Conservation (phyloP, 2,329 filamentous ascomycete species). For the Penicillium digitatum region DNA sequence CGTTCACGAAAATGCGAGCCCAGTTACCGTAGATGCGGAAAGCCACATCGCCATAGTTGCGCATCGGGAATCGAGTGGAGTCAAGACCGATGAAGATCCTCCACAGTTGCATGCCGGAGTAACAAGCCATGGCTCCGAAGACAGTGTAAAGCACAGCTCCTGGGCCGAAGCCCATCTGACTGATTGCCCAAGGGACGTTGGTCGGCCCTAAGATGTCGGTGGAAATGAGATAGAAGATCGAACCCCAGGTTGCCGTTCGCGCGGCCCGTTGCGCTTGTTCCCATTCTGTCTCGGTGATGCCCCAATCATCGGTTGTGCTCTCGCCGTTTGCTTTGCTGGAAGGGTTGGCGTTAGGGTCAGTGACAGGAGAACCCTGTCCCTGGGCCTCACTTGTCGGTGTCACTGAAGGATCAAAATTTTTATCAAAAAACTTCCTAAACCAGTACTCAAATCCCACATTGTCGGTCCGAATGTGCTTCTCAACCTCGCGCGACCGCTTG, state of each 20-base stretch:
- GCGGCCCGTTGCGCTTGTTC: conserved; percentile 45
- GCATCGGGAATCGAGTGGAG: conserved; percentile 46
- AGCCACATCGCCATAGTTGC: conserved; percentile 49
- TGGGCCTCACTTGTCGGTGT: not conserved
- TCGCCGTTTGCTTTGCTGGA: not conserved
- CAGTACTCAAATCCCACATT: conserved; percentile 8
- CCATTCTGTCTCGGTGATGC: conserved; percentile 40
- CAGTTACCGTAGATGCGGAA: conserved; percentile 48
- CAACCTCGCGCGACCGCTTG: conserved; percentile 32
- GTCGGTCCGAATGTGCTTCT: conserved; percentile 22
- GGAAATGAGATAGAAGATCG: conserved; percentile 50
- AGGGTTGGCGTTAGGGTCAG: not conserved
- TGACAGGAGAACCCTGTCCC: not conserved
- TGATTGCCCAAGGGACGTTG: conserved; percentile 31
- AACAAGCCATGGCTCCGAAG: conserved; percentile 42
- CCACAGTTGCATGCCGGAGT: conserved; percentile 46
- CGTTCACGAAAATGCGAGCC: conserved; percentile 48
- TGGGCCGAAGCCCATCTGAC: conserved; percentile 43
- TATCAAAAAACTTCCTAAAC: not conserved
- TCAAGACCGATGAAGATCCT: conserved; percentile 46
- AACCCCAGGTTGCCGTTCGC: conserved; percentile 47
- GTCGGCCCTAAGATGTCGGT: conserved; percentile 49
- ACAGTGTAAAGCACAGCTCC: conserved; percentile 38
- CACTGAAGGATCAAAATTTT: not conserved
- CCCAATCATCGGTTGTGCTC: not conserved